Evolutionary conservation across 768 basidiomycete species (phyloP).

Genomic region (Tricholoma bakamatsutake): DNA sequence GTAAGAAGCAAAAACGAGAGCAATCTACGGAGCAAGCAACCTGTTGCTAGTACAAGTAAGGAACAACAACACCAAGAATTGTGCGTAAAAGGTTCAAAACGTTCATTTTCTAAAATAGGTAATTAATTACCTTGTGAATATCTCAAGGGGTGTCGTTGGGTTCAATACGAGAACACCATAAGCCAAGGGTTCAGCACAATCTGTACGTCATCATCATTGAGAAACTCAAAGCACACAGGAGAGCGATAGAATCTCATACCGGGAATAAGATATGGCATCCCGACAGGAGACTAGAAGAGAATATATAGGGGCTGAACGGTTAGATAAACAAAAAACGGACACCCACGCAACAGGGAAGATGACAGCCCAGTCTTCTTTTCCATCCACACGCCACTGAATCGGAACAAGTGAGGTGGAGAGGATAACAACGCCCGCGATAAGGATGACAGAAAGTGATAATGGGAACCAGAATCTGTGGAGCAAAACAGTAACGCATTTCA

Average conservation of each 20-base stretch:
- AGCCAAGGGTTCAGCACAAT: slow-evolving; percentile 45
- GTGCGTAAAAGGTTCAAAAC: background rate
- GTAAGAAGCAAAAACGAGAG: background rate
- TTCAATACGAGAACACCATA: slow-evolving; percentile 62
- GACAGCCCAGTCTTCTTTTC: slow-evolving; percentile 57
- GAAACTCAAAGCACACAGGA: slow-evolving; percentile 2
- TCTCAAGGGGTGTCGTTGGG: background rate
- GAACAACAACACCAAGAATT: background rate
- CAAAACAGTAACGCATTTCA: slow-evolving; percentile 25
- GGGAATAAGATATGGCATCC: slow-evolving; percentile 71
- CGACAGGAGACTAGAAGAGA: slow-evolving; percentile 48
- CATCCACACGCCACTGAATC: slow-evolving; percentile 49
- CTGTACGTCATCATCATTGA: slow-evolving; percentile 17
- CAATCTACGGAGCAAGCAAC: background rate
- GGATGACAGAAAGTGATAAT: slow-evolving; percentile 41
- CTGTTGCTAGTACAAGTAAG: too few relatives aligned
- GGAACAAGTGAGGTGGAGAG: slow-evolving; percentile 44
- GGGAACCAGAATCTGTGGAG: slow-evolving; percentile 52
- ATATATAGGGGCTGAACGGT: slow-evolving; percentile 22
- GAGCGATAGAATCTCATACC: slow-evolving; percentile 29
- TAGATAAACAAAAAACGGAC: slow-evolving; percentile 2
- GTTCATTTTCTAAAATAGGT: too few relatives aligned
- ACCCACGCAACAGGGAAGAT: slow-evolving; percentile 62
- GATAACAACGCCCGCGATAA: slow-evolving; percentile 56
- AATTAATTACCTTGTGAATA: background rate